Conservation (phyloP, 169 alveolate genomes). For the Perkinsus olseni region DNA sequence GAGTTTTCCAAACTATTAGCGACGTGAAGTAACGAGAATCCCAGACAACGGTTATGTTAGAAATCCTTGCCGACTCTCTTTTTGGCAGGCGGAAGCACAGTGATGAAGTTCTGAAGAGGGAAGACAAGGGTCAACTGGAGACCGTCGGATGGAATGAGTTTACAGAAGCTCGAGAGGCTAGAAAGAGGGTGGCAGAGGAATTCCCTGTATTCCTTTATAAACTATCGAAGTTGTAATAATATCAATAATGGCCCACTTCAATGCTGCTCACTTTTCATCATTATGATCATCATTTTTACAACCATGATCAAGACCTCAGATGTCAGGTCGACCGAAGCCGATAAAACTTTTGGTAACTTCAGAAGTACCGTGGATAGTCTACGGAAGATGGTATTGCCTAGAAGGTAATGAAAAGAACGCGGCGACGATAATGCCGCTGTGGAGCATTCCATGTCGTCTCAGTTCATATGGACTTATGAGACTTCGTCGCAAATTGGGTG, state of each 20-base stretch:
- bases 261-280: no score
- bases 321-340: neutral
- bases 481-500: neutral
- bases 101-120: neutral
- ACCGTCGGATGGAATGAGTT: neutral
- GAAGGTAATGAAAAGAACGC: neutral
- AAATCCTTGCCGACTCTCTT: no score
- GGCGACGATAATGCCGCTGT: neutral
- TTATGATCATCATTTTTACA: no score
- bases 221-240: neutral
- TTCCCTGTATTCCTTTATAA: neutral
- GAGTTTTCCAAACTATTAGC: no score
- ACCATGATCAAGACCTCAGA: no score
- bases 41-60: no score
- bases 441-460: neutral
- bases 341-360: neutral
- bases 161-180: neutral
- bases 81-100: neutral
- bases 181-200: neutral
- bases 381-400: neutral
- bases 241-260: neutral
- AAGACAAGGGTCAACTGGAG: neutral
- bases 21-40: no score
- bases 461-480: neutral
- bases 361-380: neutral